Evolutionary conservation across 345 rosid genomes (phyloP).

Genomic region (Lepidium africanum): DNA sequence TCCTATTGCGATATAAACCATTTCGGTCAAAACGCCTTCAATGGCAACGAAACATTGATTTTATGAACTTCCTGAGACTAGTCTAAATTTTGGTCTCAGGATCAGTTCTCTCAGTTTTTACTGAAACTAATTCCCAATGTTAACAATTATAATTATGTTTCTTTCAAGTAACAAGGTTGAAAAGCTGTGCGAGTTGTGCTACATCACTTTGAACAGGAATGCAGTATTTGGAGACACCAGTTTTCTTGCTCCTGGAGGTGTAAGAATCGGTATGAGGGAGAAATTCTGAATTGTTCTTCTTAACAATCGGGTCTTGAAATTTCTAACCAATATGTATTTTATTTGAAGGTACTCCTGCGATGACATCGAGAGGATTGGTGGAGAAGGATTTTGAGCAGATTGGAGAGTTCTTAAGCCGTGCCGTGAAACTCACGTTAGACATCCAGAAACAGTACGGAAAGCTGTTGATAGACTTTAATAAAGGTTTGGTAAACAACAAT

Average conservation of each 20-base stretch:
- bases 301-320: not conserved
- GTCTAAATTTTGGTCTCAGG: too few relatives aligned
- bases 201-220: slow-evolving; percentile 92
- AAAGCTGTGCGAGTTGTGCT: slow-evolving; percentile 85
- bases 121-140: not conserved
- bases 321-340: not conserved
- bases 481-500: slow-evolving; percentile 74
- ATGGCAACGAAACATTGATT: too few relatives aligned
- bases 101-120: too few relatives aligned
- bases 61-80: too few relatives aligned
- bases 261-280: slow-evolving; percentile 64
- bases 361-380: slow-evolving; percentile 95
- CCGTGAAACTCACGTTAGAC: slow-evolving; percentile 65
- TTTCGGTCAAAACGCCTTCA: too few relatives aligned
- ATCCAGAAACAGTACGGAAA: slow-evolving; percentile 82
- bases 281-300: not conserved
- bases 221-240: slow-evolving; percentile 99
- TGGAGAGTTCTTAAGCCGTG: slow-evolving; percentile 81
- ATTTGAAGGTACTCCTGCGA: slow-evolving; percentile 75
- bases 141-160: not conserved
- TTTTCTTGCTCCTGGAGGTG: slow-evolving; percentile 98
- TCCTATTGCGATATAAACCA: too few relatives aligned
- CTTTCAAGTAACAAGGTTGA: slow-evolving; percentile 86
- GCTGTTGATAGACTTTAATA: slow-evolving; percentile 77
- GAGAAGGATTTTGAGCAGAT: slow-evolving; percentile 95